Conservation (phyloP, 768 basidiomycete genomes). For the Serendipita sp. region DNA sequence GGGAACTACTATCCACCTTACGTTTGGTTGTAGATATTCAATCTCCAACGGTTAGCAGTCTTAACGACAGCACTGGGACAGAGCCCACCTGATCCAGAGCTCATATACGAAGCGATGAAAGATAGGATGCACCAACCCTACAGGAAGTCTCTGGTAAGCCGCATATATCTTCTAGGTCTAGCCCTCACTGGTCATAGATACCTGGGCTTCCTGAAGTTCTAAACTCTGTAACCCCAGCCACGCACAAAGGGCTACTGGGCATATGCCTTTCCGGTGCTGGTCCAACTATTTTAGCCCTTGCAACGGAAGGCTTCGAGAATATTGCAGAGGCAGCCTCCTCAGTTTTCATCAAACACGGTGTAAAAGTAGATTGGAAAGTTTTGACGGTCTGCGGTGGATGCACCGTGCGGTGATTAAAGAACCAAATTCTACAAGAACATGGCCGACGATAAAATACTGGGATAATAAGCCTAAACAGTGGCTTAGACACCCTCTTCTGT, state of each 20-base stretch:
- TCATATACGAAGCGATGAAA: conserved; percentile 99
- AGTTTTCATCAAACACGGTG: conserved; percentile 52
- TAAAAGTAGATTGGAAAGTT: conserved; percentile 84
- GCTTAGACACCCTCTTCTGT: no score
- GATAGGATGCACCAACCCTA: conserved; percentile 97
- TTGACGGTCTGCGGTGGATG: conserved; percentile 47
- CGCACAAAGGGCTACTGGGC: conserved; percentile 88
- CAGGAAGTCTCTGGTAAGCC: conserved; percentile 62
- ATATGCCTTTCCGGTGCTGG: conserved; percentile 97
- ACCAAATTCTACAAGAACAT: neutral
- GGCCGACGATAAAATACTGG: neutral
- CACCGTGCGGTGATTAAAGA: conserved; percentile 10
- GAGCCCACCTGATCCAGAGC: conserved; percentile 79
- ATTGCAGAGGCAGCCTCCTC: conserved; percentile 69
- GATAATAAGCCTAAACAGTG: neutral
- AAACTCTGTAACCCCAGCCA: conserved; percentile 65
- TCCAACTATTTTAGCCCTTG: conserved; percentile 91
- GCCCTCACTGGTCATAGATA: conserved; percentile 37
- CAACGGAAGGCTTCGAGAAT: conserved; percentile 63
- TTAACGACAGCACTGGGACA: conserved; percentile 85
- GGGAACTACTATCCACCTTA: neutral
- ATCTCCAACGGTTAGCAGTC: conserved; percentile 89
- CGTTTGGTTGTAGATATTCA: conserved; percentile 62
- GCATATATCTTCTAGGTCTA: conserved; percentile 3
- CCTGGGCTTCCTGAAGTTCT: conserved; percentile 92